A percentile compares a stretch with the other conserved stretches of the same genome.
These are phyloP conservation scores for Physcomitrium patens DNA, from an alignment of 225 moss, liverwort and hornwort species.

Conservation along the genomic window DNA sequence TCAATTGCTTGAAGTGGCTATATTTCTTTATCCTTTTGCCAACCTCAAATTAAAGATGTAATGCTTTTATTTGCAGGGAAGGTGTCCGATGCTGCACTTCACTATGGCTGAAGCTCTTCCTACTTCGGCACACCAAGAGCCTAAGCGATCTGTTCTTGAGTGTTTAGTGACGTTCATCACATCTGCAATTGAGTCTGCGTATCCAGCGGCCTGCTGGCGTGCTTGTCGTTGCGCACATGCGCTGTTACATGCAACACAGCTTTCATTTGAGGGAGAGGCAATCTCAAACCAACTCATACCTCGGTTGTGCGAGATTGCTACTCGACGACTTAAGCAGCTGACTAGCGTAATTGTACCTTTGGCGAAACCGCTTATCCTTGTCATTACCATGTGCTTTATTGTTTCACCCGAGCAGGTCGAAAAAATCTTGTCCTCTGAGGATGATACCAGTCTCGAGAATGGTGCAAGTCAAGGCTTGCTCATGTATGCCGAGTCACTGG, in stretches of 20 bases:
- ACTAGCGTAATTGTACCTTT: constrained; percentile 65
- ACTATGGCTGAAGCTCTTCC: constrained; percentile 56
- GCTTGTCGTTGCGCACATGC: constrained; percentile 88
- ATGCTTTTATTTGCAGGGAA: constrained; percentile 53
- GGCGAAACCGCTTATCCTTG: constrained; percentile 82
- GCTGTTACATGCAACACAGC: constrained; percentile 71
- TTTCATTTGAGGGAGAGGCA: constrained; percentile 83
- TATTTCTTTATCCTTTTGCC: neutral
- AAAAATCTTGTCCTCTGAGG: constrained; percentile 63
- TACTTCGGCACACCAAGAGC: constrained; percentile 41
- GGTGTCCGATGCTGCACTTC: constrained; percentile 80
- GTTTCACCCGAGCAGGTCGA: constrained; percentile 69
- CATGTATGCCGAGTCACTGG: constrained; percentile 73
- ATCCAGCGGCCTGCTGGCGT: constrained; percentile 86
- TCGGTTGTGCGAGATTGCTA: constrained; percentile 64
- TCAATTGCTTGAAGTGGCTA: neutral
- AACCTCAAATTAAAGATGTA: neutral
- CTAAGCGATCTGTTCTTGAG: constrained; percentile 70
- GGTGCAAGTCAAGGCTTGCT: constrained; percentile 60
- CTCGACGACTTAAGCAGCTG: constrained; percentile 67
- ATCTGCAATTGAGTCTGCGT: constrained; percentile 74
- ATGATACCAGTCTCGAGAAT: constrained; percentile 50
- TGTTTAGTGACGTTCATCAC: constrained; percentile 72
- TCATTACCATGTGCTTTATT: constrained; percentile 75
- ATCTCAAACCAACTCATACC: constrained; percentile 66